Evolutionary conservation across 163 green algal genomes (phyloP).

Genomic region (Trebouxiophyceae sp.): DNA sequence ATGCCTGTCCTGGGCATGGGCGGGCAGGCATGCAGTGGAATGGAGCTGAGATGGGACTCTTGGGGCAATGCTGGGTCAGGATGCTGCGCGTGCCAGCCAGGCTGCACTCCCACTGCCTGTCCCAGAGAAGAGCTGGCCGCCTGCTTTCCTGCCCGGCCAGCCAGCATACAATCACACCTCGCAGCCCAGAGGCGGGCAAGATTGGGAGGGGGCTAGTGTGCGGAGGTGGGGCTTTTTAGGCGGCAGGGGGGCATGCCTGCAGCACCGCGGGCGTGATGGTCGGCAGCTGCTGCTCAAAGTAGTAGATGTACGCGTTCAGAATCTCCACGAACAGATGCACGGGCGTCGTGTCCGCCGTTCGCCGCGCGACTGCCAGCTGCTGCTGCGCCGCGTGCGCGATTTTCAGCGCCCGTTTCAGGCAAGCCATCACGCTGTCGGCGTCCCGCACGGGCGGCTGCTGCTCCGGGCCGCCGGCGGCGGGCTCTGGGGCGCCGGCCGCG

Average conservation of each 20-base stretch:
- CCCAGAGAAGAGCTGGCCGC: not conserved
- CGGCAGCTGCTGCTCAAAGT: slow-evolving; percentile 61
- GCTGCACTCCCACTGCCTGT: not conserved
- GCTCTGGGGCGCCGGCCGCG: no score
- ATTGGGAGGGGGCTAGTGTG: no score
- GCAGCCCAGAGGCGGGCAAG: not conserved
- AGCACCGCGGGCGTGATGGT: slow-evolving; percentile 56
- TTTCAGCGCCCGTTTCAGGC: slow-evolving; percentile 81
- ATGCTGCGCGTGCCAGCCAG: not conserved
- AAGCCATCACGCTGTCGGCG: slow-evolving; percentile 61
- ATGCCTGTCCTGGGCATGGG: no score
- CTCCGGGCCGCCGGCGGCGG: no score
- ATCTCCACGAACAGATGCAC: slow-evolving; percentile 79
- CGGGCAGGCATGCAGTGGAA: no score
- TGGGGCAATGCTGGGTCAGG: not conserved
- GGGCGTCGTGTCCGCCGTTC: slow-evolving; percentile 16
- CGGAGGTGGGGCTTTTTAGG: no score
- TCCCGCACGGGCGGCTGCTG: slow-evolving; percentile 49
- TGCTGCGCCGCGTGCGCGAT: slow-evolving; percentile 73
- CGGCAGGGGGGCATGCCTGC: no score
- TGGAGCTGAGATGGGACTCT: no score
- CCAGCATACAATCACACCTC: not conserved
- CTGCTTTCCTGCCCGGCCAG: not conserved
- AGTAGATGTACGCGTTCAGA: slow-evolving; percentile 87
- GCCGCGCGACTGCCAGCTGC: slow-evolving; percentile 38